Evolutionary conservation across 805 yeast species (phyloP).

Genomic region (Pichia sporocuriosa): DNA sequence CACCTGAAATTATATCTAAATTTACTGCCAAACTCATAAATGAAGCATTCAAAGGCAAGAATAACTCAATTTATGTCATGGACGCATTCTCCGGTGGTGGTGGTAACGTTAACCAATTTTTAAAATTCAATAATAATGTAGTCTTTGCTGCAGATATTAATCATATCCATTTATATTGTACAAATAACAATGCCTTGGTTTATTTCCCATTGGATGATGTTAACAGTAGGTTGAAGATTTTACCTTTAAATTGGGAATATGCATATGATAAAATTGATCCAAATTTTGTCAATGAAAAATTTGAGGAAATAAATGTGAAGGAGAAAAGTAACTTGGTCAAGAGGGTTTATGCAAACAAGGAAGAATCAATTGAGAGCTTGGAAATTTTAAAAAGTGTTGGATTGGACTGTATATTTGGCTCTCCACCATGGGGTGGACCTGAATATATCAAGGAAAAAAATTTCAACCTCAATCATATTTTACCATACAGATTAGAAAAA

Average conservation of each 20-base stretch:
- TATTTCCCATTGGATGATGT: constrained; percentile 40
- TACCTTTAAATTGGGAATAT: constrained; percentile 41
- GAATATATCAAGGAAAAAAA: constrained; percentile 35
- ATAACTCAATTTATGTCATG: constrained; percentile 53
- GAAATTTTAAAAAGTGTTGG: constrained; percentile 12
- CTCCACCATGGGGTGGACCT: constrained; percentile 89
- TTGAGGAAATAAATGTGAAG: constrained; percentile 8
- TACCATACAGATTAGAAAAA: constrained; percentile 41
- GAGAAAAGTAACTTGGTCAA: constrained; percentile 3
- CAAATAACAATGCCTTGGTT: constrained; percentile 55
- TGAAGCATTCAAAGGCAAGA: constrained; percentile 77
- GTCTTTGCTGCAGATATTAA: constrained; percentile 62
- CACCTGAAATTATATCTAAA: constrained; percentile 69
- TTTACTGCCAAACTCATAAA: constrained; percentile 50
- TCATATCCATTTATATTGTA: constrained; percentile 55
- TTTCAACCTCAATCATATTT: constrained; percentile 39
- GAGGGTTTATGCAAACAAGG: constrained; percentile 9
- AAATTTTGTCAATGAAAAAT: constrained; percentile 2
- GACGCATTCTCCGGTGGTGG: constrained; percentile 87
- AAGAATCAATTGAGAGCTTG: constrained; percentile 11
- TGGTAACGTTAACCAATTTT: constrained; percentile 75
- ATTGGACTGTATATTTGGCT: constrained; percentile 55
- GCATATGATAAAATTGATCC: constrained; percentile 11
- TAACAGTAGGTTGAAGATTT: constrained; percentile 40
- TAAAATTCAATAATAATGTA: constrained; percentile 43